Evolutionary conservation across 306 rosid genomes (phyloP), one percentile per base, ranked within the genome.

Genomic region (Crotalaria pallida): DNA sequence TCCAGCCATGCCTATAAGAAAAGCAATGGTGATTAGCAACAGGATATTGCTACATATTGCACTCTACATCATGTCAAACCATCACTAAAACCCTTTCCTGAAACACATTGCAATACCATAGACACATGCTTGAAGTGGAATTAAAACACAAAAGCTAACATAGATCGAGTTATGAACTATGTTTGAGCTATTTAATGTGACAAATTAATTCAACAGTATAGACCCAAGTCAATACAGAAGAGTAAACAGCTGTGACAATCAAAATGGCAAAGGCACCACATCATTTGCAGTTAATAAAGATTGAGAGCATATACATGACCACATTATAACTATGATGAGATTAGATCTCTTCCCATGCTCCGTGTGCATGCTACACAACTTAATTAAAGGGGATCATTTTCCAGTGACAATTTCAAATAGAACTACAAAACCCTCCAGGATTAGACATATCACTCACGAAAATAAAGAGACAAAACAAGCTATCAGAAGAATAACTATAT

Each of bases 1-100:
- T 44, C 98, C 98, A 18, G 98, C 98, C 98, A 92, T 92, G 80
- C 96, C 96, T 92, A 31, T 24, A 84, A 48, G 69, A 74, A 81
- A 76, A 79, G 19, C 31, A 72, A 65, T 6, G 26, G 58, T 10
- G 15, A 31, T 82, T 59, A 76, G 79, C 56, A 78, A 55, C 50
- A 27, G 7, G 67, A 53, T 71, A 50, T 51, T 17, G 36, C 44
- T 64, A 33, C 49, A 15, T 27, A 49, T 29, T 66, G 27, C 67
- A 61, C 50, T 52, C 43, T 11, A 18, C 74, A 44, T 34, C 55
- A 31, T 67, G 40, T 58, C 22, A 23, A 70, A 59, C 18, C 63
- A 50, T 34, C 65, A 44, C 23, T 27, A 62, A 13, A 51, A 9
- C 36, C 67, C 77, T 50, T 53, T 63, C n/a, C 31, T 11, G 12